Evolutionary conservation across 768 basidiomycete species (phyloP).

Genomic region (Psilocybe sp.): DNA sequence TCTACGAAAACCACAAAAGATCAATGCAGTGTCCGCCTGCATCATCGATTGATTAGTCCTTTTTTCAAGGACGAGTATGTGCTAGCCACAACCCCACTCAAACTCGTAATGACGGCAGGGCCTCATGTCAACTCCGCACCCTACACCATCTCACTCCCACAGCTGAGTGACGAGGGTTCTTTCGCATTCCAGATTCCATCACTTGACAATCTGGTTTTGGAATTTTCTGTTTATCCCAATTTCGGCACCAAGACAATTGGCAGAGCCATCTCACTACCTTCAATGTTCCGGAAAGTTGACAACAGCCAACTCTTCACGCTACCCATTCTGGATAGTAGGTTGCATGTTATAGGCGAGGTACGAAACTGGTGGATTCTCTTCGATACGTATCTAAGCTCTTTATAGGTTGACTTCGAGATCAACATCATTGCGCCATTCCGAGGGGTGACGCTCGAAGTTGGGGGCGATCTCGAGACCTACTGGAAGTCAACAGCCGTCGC

Average conservation of each 20-base stretch:
- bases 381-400: constrained; percentile 7
- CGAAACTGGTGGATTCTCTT: constrained; percentile 11
- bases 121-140: constrained; percentile 84
- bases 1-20: constrained; percentile 37
- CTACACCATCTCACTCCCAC: constrained; percentile 85
- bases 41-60: constrained; percentile 71
- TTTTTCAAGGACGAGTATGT: constrained; percentile 65
- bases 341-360: constrained; percentile 94
- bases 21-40: constrained; percentile 57
- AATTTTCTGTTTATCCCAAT: constrained; percentile 95
- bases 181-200: constrained; percentile 86
- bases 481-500: constrained; percentile 84
- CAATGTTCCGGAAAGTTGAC: constrained; percentile 58
- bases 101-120: constrained; percentile 91
- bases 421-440: constrained; percentile 87
- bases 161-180: constrained; percentile 63
- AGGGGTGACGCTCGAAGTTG: constrained; percentile 90
- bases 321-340: constrained; percentile 88
- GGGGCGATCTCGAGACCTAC: constrained; percentile 95
- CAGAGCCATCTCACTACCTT: constrained; percentile 82
- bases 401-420: constrained; percentile 83
- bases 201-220: constrained; percentile 70
- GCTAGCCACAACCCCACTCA: constrained; percentile 78
- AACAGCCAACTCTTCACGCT: constrained; percentile 55
- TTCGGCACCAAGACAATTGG: constrained; percentile 98